Evolutionary conservation across 176 grass and related monocot genomes (phyloP), one percentile per base, ranked within the genome.

Genomic region (Themeda triandra): DNA sequence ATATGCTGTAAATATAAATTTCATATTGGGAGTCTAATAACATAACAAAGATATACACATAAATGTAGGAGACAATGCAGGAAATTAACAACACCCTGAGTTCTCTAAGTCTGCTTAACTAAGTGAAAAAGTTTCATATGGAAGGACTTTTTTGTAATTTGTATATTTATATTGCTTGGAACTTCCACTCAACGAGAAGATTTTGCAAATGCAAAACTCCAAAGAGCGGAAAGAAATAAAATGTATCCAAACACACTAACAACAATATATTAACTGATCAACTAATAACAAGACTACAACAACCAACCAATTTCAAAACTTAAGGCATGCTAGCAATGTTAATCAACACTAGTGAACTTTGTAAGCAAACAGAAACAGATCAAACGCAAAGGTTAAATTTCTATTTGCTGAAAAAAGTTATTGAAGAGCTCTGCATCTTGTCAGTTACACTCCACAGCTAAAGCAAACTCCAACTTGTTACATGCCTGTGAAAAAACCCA

Each of bases 401-500:
- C 11, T 19, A 73, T 44, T 80, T 59, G 8, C 30, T 54, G 9
- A 18, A 81, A 54, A 66, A 53, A 70, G 77, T 30, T 80, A 56
- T 45, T 29, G 18, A 63, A 75, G 53, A 84, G 78, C 69, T 18
- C 62, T 30, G 53, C 44, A 82, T 86, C 77, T 73, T 41, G 73
- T 87, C 63, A 86, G 35, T 36, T 76, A 81, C 76, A 79, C 75
- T 63, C 73, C 79, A 81, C 35, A 41, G 49, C 18, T 46, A 44
- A 45, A 62, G 80, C 44, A 64, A 75, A 84, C 89, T 66, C 67
- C 89, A 84, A 70, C 39, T 78, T 67, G 70, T 68, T 60, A 83
- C 13, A 85, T 81, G 70, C 90, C 90, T 92, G 87, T 87, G 75
- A 83, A 87, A 81, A 81, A 78, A 80, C 73, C 46, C 79, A 87